Percentiles rank a stretch among this genome's conserved stretches.
Conservation (phyloP, 2,329 filamentous ascomycete species). For the Phoma sp. region DNA sequence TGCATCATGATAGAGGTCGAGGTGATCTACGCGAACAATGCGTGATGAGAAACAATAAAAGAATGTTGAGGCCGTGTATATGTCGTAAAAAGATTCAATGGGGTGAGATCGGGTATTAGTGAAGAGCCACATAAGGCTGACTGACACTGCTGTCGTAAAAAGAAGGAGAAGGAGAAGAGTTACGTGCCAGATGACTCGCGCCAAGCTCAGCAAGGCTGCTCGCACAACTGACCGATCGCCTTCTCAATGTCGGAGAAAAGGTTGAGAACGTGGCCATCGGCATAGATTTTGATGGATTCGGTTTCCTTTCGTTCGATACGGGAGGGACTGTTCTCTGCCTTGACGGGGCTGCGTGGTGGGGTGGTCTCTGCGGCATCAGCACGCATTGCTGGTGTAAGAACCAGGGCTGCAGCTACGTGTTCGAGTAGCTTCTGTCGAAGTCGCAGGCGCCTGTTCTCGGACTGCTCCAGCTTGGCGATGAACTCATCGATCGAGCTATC, state of each 20-base stretch:
- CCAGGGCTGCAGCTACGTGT: slow-evolving; percentile 73
- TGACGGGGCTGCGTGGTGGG: slow-evolving; percentile 48
- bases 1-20: slow-evolving; percentile 16
- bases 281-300: slow-evolving; percentile 53
- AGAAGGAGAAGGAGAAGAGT: slow-evolving; percentile 11
- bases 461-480: slow-evolving; percentile 78
- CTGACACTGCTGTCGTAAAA: slow-evolving; percentile 18
- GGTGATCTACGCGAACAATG: not conserved
- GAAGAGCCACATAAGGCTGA: slow-evolving; percentile 21
- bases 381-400: slow-evolving; percentile 40
- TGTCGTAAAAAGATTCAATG: slow-evolving; percentile 19
- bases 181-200: slow-evolving; percentile 15
- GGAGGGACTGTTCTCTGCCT: slow-evolving; percentile 40
- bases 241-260: slow-evolving; percentile 52
- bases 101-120: slow-evolving; percentile 25
- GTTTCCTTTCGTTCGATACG: slow-evolving; percentile 46
- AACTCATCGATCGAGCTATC: slow-evolving; percentile 81
- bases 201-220: slow-evolving; percentile 43
- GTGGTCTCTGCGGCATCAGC: slow-evolving; percentile 43
- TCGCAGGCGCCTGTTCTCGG: slow-evolving; percentile 76
- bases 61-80: slow-evolving; percentile 33
- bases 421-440: slow-evolving; percentile 82
- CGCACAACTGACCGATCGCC: slow-evolving; percentile 52
- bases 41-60: not conserved
- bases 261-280: slow-evolving; percentile 50